phyloP scores from a whole-genome alignment of 805 yeast species.

The Torulaspora gathmanii region DNA sequence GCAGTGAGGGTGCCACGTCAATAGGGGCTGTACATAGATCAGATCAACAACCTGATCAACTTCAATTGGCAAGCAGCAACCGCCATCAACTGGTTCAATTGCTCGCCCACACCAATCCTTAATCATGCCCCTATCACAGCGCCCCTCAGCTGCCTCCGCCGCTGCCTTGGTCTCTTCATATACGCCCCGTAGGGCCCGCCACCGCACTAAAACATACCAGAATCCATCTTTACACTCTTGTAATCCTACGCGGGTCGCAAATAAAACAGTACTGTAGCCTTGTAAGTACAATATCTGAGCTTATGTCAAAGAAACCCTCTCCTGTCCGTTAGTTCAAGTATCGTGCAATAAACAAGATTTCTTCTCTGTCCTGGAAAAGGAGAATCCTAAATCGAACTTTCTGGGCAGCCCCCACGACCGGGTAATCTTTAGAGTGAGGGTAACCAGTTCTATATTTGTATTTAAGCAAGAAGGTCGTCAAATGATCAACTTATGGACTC shows the following conservation, averaged over 20 bases:
- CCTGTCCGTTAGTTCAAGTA: background rate
- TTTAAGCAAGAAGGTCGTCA: too few relatives aligned
- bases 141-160: too few relatives aligned
- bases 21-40: background rate
- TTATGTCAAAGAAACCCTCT: conserved; percentile 1
- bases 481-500: too few relatives aligned
- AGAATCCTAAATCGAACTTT: conserved; percentile 5
- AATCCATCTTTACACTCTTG: conserved; percentile 30
- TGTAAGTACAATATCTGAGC: conserved; percentile 9
- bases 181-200: too few relatives aligned
- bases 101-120: background rate
- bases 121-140: too few relatives aligned
- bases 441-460: background rate
- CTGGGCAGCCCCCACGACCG: background rate
- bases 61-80: background rate
- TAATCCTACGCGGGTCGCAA: conserved; percentile 10
- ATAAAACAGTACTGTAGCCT: conserved; percentile 9
- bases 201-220: conserved; percentile 32
- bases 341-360: conserved; percentile 10
- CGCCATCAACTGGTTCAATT: background rate
- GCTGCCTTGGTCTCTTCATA: too few relatives aligned
- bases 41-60: background rate
- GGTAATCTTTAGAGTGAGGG: background rate
- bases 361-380: conserved; percentile 5
- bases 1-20: background rate